Percentiles rank a stretch among this genome's conserved stretches.
Evolutionary conservation across 345 rosid genomes (phyloP).

Genomic region (Toxicodendron radicans): DNA sequence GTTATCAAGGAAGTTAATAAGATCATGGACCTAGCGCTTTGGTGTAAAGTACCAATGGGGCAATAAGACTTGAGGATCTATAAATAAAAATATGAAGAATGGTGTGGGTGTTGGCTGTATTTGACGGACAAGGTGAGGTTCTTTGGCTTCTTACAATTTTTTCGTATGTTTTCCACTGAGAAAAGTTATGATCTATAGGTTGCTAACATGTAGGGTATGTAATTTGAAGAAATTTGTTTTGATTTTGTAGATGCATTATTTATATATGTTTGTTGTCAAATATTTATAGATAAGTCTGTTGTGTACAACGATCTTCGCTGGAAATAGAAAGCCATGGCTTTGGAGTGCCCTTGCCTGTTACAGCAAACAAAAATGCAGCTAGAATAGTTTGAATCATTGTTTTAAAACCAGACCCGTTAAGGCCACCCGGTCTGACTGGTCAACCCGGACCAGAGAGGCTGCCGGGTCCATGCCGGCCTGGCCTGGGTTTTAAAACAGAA

Average conservation of each 20-base stretch:
- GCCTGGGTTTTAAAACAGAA: too few relatives aligned
- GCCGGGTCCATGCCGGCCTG: too few relatives aligned
- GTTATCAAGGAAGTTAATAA: constrained; percentile 7
- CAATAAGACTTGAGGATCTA: background rate
- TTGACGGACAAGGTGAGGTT: background rate
- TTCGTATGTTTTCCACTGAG: background rate
- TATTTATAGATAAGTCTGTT: too few relatives aligned
- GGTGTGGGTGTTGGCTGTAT: too few relatives aligned
- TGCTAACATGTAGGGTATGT: background rate
- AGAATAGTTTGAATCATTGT: background rate
- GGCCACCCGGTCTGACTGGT: too few relatives aligned
- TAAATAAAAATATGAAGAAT: background rate
- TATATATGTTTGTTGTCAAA: background rate
- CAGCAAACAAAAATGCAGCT: background rate
- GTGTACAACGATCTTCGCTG: background rate
- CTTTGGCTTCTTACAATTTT: background rate
- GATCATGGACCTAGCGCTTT: background rate
- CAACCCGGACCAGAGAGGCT: too few relatives aligned
- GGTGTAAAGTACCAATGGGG: background rate
- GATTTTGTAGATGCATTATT: background rate
- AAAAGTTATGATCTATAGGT: background rate
- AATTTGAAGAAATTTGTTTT: constrained; percentile 1
- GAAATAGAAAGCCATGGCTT: background rate
- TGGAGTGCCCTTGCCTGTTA: background rate
- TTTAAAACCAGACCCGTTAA: too few relatives aligned